Conservation (phyloP, 208 protist species). For the Leishmania major region DNA sequence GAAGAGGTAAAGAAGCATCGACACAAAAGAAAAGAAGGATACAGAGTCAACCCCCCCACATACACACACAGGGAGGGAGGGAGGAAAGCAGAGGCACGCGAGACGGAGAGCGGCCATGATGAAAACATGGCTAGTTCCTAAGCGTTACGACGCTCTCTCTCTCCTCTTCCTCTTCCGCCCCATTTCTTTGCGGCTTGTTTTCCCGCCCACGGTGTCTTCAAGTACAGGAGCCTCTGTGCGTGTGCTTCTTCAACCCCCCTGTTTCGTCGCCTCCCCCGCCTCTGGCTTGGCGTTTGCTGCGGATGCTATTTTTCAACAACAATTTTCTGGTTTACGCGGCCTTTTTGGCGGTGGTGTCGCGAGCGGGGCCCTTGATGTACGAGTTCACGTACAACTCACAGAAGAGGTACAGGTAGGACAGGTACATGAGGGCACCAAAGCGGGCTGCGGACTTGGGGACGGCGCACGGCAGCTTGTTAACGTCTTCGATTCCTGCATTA, state of each 20-base stretch:
- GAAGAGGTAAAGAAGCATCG: too few relatives aligned
- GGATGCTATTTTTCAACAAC: neutral
- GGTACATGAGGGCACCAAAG: constrained; percentile 88
- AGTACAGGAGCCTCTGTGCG: neutral
- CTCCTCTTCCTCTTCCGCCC: neutral
- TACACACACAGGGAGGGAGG: neutral
- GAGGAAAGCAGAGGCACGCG: neutral
- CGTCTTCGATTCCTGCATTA: constrained; percentile 42
- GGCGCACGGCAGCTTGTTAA: constrained; percentile 51
- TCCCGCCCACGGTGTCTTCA: neutral
- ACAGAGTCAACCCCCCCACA: neutral
- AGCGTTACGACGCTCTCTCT: neutral
- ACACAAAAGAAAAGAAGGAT: neutral
- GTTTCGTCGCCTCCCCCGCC: neutral
- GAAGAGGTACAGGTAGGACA: constrained; percentile 92
- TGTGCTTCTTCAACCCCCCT: neutral
- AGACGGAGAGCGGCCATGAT: neutral
- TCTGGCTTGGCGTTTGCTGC: neutral
- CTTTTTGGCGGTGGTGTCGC: constrained; percentile 31
- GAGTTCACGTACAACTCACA: constrained; percentile 79
- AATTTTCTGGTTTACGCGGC: constrained; percentile 17
- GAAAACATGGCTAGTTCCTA: neutral
- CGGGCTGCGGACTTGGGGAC: constrained; percentile 49
- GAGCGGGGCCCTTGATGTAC: constrained; percentile 55
- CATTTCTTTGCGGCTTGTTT: neutral